phyloP scores from a whole-genome alignment of 2,329 filamentous ascomycete species.

The Pseudopyrenochaeta lycopersici region DNA sequence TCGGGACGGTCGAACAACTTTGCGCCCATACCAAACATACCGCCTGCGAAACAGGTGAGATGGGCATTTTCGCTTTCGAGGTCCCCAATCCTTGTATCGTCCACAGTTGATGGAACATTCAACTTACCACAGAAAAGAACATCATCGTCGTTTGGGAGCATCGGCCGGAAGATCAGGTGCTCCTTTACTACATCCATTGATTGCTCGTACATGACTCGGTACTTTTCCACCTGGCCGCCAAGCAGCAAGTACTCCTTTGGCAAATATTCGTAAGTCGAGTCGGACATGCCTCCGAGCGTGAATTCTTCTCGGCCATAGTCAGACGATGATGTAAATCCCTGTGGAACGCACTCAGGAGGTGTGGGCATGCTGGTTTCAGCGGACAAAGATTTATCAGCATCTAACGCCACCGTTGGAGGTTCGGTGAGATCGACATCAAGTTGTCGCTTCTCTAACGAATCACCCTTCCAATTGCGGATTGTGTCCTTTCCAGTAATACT shows the following conservation, averaged over 20 bases:
- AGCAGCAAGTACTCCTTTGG: constrained; percentile 59
- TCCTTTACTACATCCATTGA: constrained; percentile 55
- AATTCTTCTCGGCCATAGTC: constrained; percentile 56
- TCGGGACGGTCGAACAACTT: constrained; percentile 65
- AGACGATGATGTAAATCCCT: constrained; percentile 64
- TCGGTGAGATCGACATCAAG: constrained; percentile 30
- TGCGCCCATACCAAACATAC: constrained; percentile 73
- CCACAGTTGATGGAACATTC: constrained; percentile 41
- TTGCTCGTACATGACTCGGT: constrained; percentile 66
- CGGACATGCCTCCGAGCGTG: constrained; percentile 52
- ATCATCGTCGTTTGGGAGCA: constrained; percentile 57
- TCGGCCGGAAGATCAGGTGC: constrained; percentile 61
- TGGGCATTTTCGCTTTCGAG: constrained; percentile 63
- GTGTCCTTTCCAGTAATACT: constrained; percentile 18
- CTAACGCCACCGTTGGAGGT: constrained; percentile 10
- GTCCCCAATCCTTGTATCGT: constrained; percentile 31
- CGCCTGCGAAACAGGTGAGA: constrained; percentile 75
- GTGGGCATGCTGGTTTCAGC: constrained; percentile 18
- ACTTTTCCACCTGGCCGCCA: constrained; percentile 57
- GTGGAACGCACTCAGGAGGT: constrained; percentile 48
- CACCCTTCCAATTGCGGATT: constrained; percentile 34
- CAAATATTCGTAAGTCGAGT: constrained; percentile 55
- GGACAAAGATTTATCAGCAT: constrained; percentile 11
- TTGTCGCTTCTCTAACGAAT: constrained; percentile 29
- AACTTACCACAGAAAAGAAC: constrained; percentile 53